These are phyloP conservation scores for Neurospora tetraspora DNA, from an alignment of 495 filamentous ascomycete species.

Conservation along the genomic window DNA sequence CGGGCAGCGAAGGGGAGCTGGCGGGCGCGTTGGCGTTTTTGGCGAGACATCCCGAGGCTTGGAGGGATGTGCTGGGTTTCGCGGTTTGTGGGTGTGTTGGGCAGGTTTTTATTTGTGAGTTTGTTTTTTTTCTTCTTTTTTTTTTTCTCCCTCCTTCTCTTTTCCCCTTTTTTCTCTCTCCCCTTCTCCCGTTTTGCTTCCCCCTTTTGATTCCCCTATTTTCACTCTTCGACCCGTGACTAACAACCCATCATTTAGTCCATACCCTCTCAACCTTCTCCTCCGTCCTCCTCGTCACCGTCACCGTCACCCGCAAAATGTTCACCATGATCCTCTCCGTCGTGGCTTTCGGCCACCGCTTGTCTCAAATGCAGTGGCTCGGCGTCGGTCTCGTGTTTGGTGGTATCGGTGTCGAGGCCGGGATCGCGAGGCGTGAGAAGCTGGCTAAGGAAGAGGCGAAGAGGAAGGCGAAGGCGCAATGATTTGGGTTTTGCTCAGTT, in stretches of 20 bases:
- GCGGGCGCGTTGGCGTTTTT: slow-evolving; percentile 72
- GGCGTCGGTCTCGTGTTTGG: slow-evolving; percentile 91
- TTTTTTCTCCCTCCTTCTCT: background rate
- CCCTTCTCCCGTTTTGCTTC: no score
- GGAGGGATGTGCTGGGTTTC: slow-evolving; percentile 80
- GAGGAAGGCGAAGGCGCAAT: slow-evolving; percentile 31
- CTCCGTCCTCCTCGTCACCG: slow-evolving; percentile 83
- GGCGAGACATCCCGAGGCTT: slow-evolving; percentile 61
- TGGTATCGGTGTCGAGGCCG: slow-evolving; percentile 83
- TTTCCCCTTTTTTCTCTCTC: no score
- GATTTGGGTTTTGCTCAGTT: background rate
- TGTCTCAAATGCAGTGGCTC: slow-evolving; percentile 76
- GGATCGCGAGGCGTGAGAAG: slow-evolving; percentile 76
- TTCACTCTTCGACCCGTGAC: no score
- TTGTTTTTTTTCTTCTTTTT: slow-evolving; percentile 4
- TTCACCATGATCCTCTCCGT: slow-evolving; percentile 96
- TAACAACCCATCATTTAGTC: slow-evolving; percentile 40
- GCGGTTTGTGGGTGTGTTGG: slow-evolving; percentile 87
- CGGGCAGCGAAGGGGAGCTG: slow-evolving; percentile 57
- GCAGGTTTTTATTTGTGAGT: slow-evolving; percentile 88
- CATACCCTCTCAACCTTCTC: slow-evolving; percentile 90
- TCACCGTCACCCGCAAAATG: slow-evolving; percentile 98
- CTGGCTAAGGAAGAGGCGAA: slow-evolving; percentile 65
- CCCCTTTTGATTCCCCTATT: no score
- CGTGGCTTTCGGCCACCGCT: slow-evolving; percentile 81